A percentile compares a stretch with the other conserved stretches of the same genome.
These are phyloP conservation scores for Globomyces pollinis-pini DNA, from an alignment of 192 early-diverging fungal species.

Conservation along the genomic window DNA sequence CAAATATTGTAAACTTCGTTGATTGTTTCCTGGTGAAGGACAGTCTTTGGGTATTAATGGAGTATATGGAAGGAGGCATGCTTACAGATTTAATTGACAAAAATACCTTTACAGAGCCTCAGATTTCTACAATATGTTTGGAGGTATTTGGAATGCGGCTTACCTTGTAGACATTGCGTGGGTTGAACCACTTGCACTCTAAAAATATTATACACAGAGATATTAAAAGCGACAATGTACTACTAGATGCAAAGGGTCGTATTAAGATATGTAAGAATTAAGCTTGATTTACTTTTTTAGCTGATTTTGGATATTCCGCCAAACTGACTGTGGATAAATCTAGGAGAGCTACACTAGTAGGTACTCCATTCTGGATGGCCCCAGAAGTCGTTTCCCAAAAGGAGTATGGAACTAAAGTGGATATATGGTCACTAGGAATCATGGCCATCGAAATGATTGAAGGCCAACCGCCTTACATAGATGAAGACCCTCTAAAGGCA, in stretches of 20 bases:
- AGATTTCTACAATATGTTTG: conserved; percentile 23
- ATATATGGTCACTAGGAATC: conserved; percentile 95
- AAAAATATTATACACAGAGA: conserved; percentile 86
- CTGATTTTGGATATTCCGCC: conserved; percentile 88
- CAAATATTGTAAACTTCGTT: conserved; percentile 85
- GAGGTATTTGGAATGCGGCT: conserved; percentile 6
- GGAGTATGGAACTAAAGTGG: conserved; percentile 87
- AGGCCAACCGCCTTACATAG: conserved; percentile 93
- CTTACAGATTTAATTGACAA: conserved; percentile 82
- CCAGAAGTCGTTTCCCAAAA: conserved; percentile 91
- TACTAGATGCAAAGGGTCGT: conserved; percentile 14
- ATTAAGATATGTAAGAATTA: conserved; percentile 22
- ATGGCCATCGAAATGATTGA: conserved; percentile 98
- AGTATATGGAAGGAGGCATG: conserved; percentile 90
- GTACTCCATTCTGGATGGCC: conserved; percentile 98
- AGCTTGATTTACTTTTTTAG: conserved; percentile 45
- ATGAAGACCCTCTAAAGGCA: conserved; percentile 80
- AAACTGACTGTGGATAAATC: conserved; percentile 67
- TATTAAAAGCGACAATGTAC: conserved; percentile 79
- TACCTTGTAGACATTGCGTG: conserved; percentile 58
- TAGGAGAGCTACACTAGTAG: conserved; percentile 78
- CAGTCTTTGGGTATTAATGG: conserved; percentile 88
- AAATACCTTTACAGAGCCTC: conserved; percentile 49
- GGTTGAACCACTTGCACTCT: conserved; percentile 73
- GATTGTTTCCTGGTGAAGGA: conserved; percentile 72